Percentiles rank a stretch among this genome's conserved stretches.
Evolutionary conservation across 805 yeast species (phyloP).

Genomic region (Metschnikowia gelsemii): DNA sequence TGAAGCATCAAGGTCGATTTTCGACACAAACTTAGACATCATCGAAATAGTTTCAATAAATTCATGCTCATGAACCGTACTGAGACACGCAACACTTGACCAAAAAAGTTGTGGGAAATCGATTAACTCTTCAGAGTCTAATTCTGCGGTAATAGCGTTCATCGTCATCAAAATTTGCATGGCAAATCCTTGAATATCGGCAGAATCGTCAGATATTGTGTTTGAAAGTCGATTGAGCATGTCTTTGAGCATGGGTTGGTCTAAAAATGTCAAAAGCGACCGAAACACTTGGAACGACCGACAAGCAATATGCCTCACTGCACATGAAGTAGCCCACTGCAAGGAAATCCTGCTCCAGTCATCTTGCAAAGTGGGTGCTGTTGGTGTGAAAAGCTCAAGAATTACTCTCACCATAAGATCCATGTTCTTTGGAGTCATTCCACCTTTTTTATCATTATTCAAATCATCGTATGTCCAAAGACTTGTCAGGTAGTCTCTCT

Average conservation of each 20-base stretch:
- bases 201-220: constrained; percentile 84
- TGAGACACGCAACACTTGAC: constrained; percentile 89
- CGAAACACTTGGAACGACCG: constrained; percentile 93
- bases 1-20: constrained; percentile 80
- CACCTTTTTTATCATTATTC: constrained; percentile 62
- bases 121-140: constrained; percentile 72
- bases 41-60: constrained; percentile 85
- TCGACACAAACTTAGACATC: constrained; percentile 76
- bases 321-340: constrained; percentile 96
- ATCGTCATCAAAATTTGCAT: constrained; percentile 96
- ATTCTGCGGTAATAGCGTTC: constrained; percentile 86
- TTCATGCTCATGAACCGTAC: constrained; percentile 89
- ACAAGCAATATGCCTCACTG: constrained; percentile 95
- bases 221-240: constrained; percentile 91
- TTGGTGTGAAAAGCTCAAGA: constrained; percentile 52
- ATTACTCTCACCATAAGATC: constrained; percentile 66
- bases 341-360: constrained; percentile 86
- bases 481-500: constrained; percentile 42
- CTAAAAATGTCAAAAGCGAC: constrained; percentile 74
- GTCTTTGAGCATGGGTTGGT: constrained; percentile 85
- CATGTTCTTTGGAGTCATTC: constrained; percentile 88
- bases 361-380: constrained; percentile 56
- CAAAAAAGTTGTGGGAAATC: constrained; percentile 93
- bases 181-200: constrained; percentile 93
- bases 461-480: constrained; percentile 89